Evolutionary conservation across 495 filamentous ascomycete genomes (phyloP).

Genomic region (Pyronema omphalodes): DNA sequence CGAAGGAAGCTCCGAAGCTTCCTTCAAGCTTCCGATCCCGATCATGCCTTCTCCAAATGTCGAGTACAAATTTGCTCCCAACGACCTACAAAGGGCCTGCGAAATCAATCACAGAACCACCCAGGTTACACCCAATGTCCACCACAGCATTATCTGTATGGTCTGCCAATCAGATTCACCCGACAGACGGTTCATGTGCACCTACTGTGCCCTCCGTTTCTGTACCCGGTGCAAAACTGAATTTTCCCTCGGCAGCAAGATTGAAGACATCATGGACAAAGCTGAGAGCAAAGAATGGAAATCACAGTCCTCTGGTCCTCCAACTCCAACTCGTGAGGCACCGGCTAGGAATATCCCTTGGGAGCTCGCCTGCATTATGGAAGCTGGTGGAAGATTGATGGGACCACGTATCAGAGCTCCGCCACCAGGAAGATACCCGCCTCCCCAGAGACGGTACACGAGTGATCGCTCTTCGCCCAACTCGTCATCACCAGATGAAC

Average conservation of each 20-base stretch:
- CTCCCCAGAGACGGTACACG: neutral
- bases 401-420: neutral
- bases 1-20: neutral
- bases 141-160: slow-evolving; percentile 5
- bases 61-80: neutral
- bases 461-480: neutral
- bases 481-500: slow-evolving; percentile 1
- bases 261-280: neutral
- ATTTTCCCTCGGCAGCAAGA: neutral
- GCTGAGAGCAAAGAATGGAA: neutral
- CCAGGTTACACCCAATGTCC: neutral
- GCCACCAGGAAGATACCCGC: neutral
- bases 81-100: neutral
- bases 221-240: slow-evolving; percentile 2
- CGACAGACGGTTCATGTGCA: neutral
- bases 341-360: neutral
- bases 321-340: neutral
- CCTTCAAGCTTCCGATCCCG: neutral
- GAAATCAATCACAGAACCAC: neutral
- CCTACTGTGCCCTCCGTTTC: slow-evolving; percentile 6
- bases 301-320: neutral
- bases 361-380: slow-evolving; percentile 2
- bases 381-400: neutral
- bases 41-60: neutral
- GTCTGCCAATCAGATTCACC: slow-evolving; percentile 1